Percentiles rank a stretch among this genome's conserved stretches.
Conservation (phyloP, 2,329 filamentous ascomycete genomes). For the Didymella keratinophila region DNA sequence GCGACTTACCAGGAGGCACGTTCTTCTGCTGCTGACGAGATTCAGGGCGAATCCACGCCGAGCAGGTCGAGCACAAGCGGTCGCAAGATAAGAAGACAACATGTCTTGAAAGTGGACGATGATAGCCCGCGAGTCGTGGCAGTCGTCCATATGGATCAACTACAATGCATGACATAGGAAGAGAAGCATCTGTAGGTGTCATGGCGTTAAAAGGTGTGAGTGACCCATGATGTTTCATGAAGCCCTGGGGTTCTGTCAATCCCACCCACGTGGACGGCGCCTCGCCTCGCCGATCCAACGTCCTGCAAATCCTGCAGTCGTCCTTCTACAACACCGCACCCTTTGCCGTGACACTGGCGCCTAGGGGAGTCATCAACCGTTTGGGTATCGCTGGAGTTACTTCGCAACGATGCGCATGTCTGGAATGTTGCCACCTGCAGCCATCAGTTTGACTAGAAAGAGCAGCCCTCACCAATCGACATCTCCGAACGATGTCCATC, state of each 20-base stretch:
- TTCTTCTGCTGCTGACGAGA: background rate
- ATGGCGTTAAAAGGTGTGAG: background rate
- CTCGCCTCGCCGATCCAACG: background rate
- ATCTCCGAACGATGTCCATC: background rate
- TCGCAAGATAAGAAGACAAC: background rate
- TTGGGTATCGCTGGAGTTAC: background rate
- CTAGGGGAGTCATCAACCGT: background rate
- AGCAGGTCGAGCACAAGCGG: background rate
- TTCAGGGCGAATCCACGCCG: background rate
- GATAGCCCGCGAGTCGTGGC: background rate
- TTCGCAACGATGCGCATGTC: background rate
- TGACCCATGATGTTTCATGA: background rate
- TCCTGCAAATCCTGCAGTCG: background rate
- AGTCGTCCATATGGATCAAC: background rate
- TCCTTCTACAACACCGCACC: background rate
- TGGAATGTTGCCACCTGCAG: too few relatives aligned
- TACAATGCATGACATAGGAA: too few relatives aligned
- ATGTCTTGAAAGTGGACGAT: background rate
- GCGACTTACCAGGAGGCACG: background rate
- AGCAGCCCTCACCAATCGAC: background rate
- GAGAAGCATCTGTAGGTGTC: background rate
- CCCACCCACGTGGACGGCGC: background rate
- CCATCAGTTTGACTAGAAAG: background rate
- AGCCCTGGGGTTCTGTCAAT: slow-evolving; percentile 1
- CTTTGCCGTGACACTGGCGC: background rate